Conservation (phyloP, 2,329 filamentous ascomycete species). For the Penicillium sp. region DNA sequence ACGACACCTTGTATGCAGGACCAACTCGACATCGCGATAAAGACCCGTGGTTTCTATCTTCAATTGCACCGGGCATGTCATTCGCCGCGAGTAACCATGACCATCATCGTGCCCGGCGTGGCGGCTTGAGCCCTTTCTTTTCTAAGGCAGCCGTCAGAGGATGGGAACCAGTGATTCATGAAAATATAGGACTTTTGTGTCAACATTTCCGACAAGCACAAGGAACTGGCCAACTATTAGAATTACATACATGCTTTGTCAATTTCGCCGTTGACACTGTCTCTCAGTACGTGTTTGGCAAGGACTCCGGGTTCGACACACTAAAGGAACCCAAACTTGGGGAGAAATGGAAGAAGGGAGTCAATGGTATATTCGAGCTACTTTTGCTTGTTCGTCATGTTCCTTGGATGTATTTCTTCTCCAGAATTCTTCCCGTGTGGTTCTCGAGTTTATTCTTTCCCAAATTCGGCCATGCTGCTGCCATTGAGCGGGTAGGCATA, state of each 20-base stretch:
- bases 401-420: slow-evolving; percentile 1
- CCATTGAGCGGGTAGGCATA: slow-evolving; percentile 1
- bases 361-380: slow-evolving; percentile 3
- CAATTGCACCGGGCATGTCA: slow-evolving; percentile 1
- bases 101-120: neutral
- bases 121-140: slow-evolving; percentile 2
- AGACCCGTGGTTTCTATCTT: slow-evolving; percentile 1
- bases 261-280: slow-evolving; percentile 5
- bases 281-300: slow-evolving; percentile 2
- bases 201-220: neutral
- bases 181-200: neutral
- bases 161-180: slow-evolving; percentile 5
- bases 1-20: slow-evolving; percentile 1
- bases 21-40: neutral
- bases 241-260: neutral
- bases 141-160: neutral
- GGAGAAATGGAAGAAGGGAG: slow-evolving; percentile 5
- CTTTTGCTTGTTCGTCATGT: slow-evolving; percentile 3
- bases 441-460: neutral
- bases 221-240: neutral
- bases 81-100: slow-evolving; percentile 1
- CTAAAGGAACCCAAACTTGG: neutral
- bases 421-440: neutral
- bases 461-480: neutral
- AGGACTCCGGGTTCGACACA: neutral